These are phyloP conservation scores for Pulicaria dysenterica DNA, from an alignment of 129 eudicot genomes.

Conservation along the genomic window DNA sequence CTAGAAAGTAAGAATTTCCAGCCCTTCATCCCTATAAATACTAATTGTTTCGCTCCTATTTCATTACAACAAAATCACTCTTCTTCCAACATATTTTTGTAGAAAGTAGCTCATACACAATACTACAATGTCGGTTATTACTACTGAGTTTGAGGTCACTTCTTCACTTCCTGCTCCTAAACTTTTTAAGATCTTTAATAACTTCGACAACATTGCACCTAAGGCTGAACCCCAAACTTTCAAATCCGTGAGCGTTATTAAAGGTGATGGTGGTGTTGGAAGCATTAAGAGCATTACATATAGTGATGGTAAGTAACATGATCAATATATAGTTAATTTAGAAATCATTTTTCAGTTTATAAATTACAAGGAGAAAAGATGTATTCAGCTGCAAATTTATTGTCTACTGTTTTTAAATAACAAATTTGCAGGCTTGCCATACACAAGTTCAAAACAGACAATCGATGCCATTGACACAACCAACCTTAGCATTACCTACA, in stretches of 20 bases:
- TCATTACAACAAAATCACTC: not conserved
- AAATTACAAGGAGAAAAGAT: no score
- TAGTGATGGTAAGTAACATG: constrained; percentile 36
- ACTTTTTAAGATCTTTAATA: constrained; percentile 34
- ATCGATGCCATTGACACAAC: not conserved
- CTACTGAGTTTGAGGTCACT: constrained; percentile 23
- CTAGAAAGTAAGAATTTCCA: no score
- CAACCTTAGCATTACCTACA: constrained; percentile 4
- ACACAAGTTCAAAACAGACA: not conserved
- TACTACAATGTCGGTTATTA: constrained; percentile 37
- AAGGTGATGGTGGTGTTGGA: constrained; percentile 56
- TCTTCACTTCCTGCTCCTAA: constrained; percentile 40
- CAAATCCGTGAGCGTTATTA: constrained; percentile 35
- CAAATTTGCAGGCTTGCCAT: not conserved
- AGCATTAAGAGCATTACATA: constrained; percentile 32
- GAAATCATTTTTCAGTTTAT: no score
- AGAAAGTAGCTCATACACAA: not conserved
- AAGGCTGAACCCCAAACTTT: constrained; percentile 36
- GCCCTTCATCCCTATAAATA: not conserved
- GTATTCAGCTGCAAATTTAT: no score
- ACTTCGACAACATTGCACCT: constrained; percentile 39
- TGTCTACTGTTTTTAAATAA: no score
- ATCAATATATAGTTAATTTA: no score
- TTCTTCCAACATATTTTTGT: not conserved
- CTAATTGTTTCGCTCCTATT: not conserved